Percentiles rank a stretch among this genome's conserved stretches.
Evolutionary conservation across 2,329 filamentous ascomycete genomes (phyloP).

Genomic region (Penicillium brevicompactum): DNA sequence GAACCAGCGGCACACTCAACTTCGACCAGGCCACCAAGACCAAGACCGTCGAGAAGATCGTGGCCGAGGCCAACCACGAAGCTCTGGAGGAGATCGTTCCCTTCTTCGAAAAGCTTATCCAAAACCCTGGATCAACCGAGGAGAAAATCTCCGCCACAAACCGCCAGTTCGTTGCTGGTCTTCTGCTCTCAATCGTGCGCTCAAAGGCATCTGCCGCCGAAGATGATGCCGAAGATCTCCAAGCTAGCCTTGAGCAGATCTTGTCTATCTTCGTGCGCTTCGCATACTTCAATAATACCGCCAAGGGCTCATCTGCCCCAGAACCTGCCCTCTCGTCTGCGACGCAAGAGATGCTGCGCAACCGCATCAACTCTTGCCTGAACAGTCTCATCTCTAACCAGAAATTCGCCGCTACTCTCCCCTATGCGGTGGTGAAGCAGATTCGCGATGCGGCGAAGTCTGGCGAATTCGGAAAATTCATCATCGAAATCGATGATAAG

Average conservation of each 20-base stretch:
- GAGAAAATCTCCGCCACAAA: constrained; percentile 48
- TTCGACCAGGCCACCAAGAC: constrained; percentile 86
- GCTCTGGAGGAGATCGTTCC: constrained; percentile 58
- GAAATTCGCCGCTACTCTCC: constrained; percentile 39
- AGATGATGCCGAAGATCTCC: constrained; percentile 35
- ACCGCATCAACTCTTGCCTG: constrained; percentile 58
- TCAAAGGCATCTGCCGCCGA: constrained; percentile 36
- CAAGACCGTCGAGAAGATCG: constrained; percentile 76
- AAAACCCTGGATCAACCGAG: constrained; percentile 49
- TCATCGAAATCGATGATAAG: constrained; percentile 52
- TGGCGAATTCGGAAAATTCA: constrained; percentile 42
- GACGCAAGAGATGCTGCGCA: constrained; percentile 55
- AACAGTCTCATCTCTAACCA: constrained; percentile 51
- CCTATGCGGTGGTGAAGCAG: constrained; percentile 43
- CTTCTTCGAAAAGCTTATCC: constrained; percentile 50
- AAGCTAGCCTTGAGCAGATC: constrained; percentile 47
- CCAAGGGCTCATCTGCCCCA: constrained; percentile 35
- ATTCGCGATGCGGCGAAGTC: constrained; percentile 43
- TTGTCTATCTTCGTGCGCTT: constrained; percentile 51
- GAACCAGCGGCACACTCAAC: constrained; percentile 69
- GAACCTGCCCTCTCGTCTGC: constrained; percentile 50
- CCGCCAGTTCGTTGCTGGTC: constrained; percentile 54
- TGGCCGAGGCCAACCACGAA: constrained; percentile 60
- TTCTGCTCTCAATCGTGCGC: constrained; percentile 55
- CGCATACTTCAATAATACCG: constrained; percentile 51